Base-by-base conservation (phyloP, 495 filamentous ascomycete species). In the Chaetomium cochliodes region DNA sequence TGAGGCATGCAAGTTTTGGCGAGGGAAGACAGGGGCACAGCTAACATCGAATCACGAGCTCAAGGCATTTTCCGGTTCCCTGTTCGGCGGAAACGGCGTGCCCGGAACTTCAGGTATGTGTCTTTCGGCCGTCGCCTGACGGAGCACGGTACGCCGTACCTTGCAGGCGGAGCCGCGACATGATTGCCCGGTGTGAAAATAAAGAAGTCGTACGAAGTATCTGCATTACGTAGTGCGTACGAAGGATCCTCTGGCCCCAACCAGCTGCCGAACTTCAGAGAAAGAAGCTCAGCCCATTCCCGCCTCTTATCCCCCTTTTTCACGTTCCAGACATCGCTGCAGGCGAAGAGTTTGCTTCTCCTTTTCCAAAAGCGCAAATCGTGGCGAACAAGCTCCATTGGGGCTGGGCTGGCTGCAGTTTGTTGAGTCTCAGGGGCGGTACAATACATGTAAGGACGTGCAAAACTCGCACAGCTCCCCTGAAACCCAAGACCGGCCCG, bases 121-220 rank as follows among this genome's bases (percentile, higher is more conserved):
- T 30, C 28, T 8, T 5, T 42, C n/a, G 6, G 26, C 3, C 22
- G 3, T 46, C 16, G 58, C 18, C 41, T 5, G 30, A 37, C 30
- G 30, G 6, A 41, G n/a, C n/a, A 28, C 30, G 5, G 16, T 12
- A 56, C 53, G 16, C 58, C 41, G 64, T 61, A 56, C 51, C 64
- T 61, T 62, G 52, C 64, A 65, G 64, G 57, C 58, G 58, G 57
- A 44, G 64, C 52, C 51, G 64, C 51, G 57, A 57, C 60, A 47
- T n/a, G n/a, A n/a, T 33, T 49, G 41, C 41, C 41, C 41, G 51
- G 37, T 50, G 51, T 16, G 37, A 20, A 1, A 23, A 26, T 51
- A 53, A 22, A 51, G 54, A 22, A 18, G 28, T 37, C 22, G 64
- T 63, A 54, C 65, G 28, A 6, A 30, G 28, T 30, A 30, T 30